Evolutionary conservation across 208 protist genomes (phyloP).

Genomic region (Trypanosoma cruzi): DNA sequence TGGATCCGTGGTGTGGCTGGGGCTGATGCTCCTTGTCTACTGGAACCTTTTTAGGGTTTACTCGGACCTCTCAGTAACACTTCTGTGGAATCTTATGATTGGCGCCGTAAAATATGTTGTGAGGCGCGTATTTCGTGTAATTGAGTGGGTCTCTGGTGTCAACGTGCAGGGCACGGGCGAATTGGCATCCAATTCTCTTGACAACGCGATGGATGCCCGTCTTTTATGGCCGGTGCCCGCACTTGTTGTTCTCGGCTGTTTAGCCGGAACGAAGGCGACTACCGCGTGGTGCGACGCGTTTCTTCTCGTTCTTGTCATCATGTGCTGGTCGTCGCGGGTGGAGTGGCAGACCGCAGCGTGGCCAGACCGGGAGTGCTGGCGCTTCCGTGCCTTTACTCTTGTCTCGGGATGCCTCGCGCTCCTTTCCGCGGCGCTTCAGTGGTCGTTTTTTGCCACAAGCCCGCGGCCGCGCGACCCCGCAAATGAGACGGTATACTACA

Average conservation of each 20-base stretch:
- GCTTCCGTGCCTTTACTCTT: constrained; percentile 15
- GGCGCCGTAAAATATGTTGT: constrained; percentile 4
- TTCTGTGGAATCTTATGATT: constrained; percentile 23
- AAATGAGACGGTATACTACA: constrained; percentile 42
- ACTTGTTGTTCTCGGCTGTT: constrained; percentile 7
- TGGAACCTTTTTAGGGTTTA: constrained; percentile 52
- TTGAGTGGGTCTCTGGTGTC: constrained; percentile 19
- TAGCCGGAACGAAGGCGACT: neutral
- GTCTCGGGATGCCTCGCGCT: constrained; percentile 14
- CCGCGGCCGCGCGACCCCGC: neutral
- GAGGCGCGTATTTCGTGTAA: neutral
- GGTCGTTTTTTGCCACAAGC: constrained; percentile 63
- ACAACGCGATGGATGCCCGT: neutral
- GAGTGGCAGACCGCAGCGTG: constrained; percentile 26
- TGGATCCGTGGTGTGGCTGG: constrained; percentile 18
- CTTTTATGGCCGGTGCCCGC: neutral
- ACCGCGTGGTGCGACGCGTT: constrained; percentile 12
- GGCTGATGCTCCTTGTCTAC: constrained; percentile 38
- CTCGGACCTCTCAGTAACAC: constrained; percentile 9
- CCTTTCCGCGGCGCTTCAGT: constrained; percentile 41
- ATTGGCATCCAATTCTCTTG: no score
- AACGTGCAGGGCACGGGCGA: neutral
- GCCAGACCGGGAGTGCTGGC: constrained; percentile 20
- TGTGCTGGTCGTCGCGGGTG: constrained; percentile 32
- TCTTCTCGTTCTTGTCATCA: constrained; percentile 21